Evolutionary conservation across 257 asterid species (phyloP).

Genomic region (Solanum pimpinellifolium): DNA sequence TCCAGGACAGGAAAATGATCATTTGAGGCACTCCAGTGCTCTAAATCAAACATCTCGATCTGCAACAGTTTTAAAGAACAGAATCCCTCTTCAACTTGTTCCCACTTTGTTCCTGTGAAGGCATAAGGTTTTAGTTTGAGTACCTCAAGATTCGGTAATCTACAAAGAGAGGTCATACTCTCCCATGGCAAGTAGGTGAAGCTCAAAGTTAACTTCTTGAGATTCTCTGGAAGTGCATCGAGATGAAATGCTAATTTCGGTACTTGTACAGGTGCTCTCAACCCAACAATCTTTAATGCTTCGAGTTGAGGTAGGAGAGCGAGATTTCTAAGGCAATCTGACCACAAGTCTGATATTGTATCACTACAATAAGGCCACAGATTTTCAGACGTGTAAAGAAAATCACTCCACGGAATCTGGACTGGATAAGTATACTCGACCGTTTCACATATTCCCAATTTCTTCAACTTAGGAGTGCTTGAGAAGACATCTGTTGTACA

Average conservation of each 20-base stretch:
- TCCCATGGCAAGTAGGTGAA: neutral
- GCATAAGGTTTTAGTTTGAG: neutral
- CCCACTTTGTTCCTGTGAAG: conserved; percentile 2
- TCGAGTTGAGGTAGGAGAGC: neutral
- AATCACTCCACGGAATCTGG: neutral
- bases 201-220: conserved; percentile 4
- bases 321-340: neutral
- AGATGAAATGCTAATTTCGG: neutral
- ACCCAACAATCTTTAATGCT: neutral
- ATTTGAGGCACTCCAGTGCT: neutral
- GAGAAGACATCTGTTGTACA: conserved; percentile 2
- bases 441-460: conserved; percentile 17
- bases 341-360: neutral
- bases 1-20: conserved; percentile 9
- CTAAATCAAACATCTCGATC: neutral
- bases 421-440: neutral
- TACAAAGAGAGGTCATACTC: neutral
- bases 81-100: conserved; percentile 4
- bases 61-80: neutral
- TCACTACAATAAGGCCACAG: neutral
- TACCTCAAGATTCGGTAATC: conserved; percentile 4
- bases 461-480: conserved; percentile 8
- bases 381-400: neutral
- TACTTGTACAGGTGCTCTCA: neutral
- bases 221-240: neutral